These are phyloP conservation scores for Calonectria fujianensis DNA, from an alignment of 2,329 filamentous ascomycete species.

Conservation along the genomic window DNA sequence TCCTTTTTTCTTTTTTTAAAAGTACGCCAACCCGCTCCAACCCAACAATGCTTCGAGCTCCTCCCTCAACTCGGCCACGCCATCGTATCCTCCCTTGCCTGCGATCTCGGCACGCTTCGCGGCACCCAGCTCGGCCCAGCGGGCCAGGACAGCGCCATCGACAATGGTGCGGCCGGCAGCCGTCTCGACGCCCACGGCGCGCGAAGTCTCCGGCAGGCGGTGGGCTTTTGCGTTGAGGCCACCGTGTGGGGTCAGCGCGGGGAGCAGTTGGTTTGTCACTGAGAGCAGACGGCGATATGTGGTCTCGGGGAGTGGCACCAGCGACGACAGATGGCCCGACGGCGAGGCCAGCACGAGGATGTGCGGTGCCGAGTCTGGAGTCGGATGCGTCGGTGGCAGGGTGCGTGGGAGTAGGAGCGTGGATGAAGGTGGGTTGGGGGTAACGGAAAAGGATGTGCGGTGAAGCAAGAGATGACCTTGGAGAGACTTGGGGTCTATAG, in stretches of 20 bases:
- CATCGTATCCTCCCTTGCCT: constrained; percentile 80
- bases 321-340: constrained; percentile 84
- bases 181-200: constrained; percentile 72
- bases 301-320: constrained; percentile 86
- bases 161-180: constrained; percentile 80
- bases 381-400: constrained; percentile 64
- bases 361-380: constrained; percentile 58
- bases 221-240: constrained; percentile 90
- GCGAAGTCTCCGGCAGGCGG: constrained; percentile 71
- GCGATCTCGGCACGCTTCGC: constrained; percentile 84
- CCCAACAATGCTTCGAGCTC: constrained; percentile 80
- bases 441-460: constrained; percentile 90
- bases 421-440: constrained; percentile 83
- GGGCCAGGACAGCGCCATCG: constrained; percentile 83
- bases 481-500: constrained; percentile 90
- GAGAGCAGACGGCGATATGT: constrained; percentile 89
- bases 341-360: constrained; percentile 82
- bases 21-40: constrained; percentile 78
- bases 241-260: constrained; percentile 83
- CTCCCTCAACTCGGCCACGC: constrained; percentile 79
- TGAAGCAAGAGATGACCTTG: constrained; percentile 92
- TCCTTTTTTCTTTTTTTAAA: constrained; percentile 57
- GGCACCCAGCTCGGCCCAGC: constrained; percentile 85
- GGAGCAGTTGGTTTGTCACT: constrained; percentile 86
- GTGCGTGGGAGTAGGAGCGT: constrained; percentile 85